A percentile compares a stretch with the other conserved stretches of the same genome.
These are phyloP conservation scores for Musa troglodytarum DNA, from an alignment of 176 grass and related monocot genomes.

Conservation along the genomic window DNA sequence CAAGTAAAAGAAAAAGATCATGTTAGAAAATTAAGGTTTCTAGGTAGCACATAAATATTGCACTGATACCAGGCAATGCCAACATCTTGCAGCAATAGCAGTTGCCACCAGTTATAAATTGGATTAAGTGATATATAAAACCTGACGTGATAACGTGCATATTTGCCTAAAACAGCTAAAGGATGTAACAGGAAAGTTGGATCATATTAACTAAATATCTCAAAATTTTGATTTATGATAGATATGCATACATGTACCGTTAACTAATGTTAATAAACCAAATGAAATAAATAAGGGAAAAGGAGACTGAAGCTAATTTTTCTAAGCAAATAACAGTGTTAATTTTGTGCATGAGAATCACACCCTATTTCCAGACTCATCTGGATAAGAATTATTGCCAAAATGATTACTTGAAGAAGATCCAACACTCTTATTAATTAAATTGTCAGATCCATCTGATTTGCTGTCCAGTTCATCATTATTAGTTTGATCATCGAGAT, in stretches of 20 bases:
- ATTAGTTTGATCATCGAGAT: slow-evolving; percentile 33
- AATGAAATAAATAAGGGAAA: background rate
- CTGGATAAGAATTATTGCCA: slow-evolving; percentile 20
- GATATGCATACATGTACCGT: background rate
- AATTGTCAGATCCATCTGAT: slow-evolving; percentile 36
- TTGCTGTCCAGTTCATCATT: slow-evolving; percentile 40
- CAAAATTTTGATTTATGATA: too few species aligned
- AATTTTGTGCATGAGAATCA: slow-evolving; percentile 20
- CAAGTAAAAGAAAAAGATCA: too few species aligned
- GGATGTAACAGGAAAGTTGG: too few species aligned
- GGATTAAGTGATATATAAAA: too few species aligned
- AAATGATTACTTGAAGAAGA: slow-evolving; percentile 36
- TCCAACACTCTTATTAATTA: slow-evolving; percentile 15
- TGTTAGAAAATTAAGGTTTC: too few species aligned
- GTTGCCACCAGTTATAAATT: too few species aligned
- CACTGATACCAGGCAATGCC: too few species aligned
- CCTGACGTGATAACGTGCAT: too few species aligned
- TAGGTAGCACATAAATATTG: too few species aligned
- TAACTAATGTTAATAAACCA: background rate
- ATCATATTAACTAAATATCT: too few species aligned
- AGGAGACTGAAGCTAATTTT: background rate
- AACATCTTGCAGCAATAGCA: too few species aligned
- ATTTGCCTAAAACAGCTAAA: too few species aligned
- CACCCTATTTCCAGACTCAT: slow-evolving; percentile 61
- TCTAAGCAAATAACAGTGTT: background rate